These are phyloP conservation scores for Verticillium albo-atrum DNA, from an alignment of 2,329 filamentous ascomycete genomes.

Conservation along the genomic window DNA sequence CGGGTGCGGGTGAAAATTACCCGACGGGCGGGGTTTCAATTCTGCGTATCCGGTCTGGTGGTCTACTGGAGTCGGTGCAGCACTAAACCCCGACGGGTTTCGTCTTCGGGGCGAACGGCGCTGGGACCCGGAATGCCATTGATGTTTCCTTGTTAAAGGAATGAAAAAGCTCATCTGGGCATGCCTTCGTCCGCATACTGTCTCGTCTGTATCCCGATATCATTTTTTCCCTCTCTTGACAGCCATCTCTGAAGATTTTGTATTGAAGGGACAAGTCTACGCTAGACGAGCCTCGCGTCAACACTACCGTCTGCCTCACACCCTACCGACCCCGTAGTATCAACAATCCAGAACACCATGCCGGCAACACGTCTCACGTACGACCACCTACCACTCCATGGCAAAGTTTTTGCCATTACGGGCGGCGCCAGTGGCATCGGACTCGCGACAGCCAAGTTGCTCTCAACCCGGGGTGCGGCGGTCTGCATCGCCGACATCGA, in stretches of 20 bases:
- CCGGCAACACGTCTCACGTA: neutral
- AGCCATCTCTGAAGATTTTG: no score
- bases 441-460: constrained; percentile 31
- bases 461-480: constrained; percentile 28
- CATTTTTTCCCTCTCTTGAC: neutral
- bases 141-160: neutral
- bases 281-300: no score
- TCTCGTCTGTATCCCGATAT: neutral
- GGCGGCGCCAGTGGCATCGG: constrained; percentile 40
- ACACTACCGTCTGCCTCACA: no score
- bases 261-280: no score
- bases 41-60: neutral
- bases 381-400: constrained; percentile 13
- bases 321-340: no score
- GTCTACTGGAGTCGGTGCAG: neutral
- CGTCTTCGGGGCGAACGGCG: neutral
- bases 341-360: neutral
- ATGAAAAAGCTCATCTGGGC: neutral
- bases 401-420: constrained; percentile 33
- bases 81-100: neutral
- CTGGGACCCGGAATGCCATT: neutral
- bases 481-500: constrained; percentile 36
- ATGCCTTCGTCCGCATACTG: neutral
- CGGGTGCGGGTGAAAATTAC: neutral
- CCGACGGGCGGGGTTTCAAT: neutral